These are phyloP conservation scores for Botrytis byssoidea DNA, from an alignment of 2,329 filamentous ascomycete species.

Conservation along the genomic window DNA sequence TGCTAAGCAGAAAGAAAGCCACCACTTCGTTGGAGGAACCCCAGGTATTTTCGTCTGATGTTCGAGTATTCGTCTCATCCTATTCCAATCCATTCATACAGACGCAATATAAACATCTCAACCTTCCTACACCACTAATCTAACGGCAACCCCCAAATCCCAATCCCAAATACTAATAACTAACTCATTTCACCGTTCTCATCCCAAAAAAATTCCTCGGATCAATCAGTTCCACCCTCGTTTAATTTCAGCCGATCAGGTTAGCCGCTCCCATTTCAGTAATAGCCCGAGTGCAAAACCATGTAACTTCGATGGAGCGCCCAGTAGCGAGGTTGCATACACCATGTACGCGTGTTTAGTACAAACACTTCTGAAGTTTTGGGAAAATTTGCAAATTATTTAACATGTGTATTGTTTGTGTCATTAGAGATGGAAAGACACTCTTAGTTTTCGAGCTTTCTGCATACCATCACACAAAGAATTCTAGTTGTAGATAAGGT, in stretches of 20 bases:
- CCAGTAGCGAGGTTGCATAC: slow-evolving; percentile 27
- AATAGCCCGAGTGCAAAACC: slow-evolving; percentile 1
- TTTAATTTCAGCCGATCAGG: slow-evolving; percentile 35
- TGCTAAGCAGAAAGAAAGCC: slow-evolving; percentile 1
- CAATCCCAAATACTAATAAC: background rate
- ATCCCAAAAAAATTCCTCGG: background rate
- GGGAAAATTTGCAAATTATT: background rate
- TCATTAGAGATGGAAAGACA: background rate
- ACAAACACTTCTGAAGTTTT: background rate
- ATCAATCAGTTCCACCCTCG: slow-evolving; percentile 24
- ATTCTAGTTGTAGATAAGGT: background rate
- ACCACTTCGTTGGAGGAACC: background rate
- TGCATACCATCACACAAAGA: background rate
- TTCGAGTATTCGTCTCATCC: background rate
- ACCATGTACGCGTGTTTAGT: background rate
- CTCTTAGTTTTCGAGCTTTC: background rate
- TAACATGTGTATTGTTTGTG: background rate
- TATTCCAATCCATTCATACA: background rate
- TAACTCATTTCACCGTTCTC: background rate
- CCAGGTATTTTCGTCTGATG: background rate
- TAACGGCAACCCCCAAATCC: background rate
- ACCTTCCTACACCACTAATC: background rate
- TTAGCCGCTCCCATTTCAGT: slow-evolving; percentile 26
- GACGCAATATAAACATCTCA: background rate
- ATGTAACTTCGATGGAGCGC: slow-evolving; percentile 26